Percentiles rank a stretch among this genome's conserved stretches.
Evolutionary conservation across 345 rosid species (phyloP).

Genomic region (Theobroma cacao): DNA sequence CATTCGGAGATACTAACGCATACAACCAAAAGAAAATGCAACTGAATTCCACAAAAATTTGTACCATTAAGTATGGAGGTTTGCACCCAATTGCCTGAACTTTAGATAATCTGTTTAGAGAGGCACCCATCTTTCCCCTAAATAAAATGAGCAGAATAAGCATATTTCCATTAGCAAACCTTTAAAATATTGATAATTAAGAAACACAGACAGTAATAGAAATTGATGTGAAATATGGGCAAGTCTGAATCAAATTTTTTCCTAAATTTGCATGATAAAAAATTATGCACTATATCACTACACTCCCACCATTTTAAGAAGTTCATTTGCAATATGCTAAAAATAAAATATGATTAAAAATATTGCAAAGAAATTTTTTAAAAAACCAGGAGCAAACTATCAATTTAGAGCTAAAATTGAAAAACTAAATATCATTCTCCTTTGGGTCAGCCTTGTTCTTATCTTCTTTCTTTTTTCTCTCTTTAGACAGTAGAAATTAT

Average conservation of each 20-base stretch:
- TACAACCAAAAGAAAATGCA: neutral
- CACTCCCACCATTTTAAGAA: neutral
- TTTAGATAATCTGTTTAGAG: conserved; percentile 55
- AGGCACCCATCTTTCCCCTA: conserved; percentile 86
- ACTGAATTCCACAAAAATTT: neutral
- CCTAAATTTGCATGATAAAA: neutral
- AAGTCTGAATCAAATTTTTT: neutral
- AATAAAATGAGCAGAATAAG: conserved; percentile 9
- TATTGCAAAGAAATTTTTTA: neutral
- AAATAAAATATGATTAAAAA: neutral
- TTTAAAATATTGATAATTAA: neutral
- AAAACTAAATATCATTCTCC: neutral
- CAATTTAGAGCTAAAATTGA: neutral
- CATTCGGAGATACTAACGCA: neutral
- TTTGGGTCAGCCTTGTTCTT: neutral
- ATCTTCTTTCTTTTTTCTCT: neutral
- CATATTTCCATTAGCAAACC: conserved; percentile 8
- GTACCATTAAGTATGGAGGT: conserved; percentile 75
- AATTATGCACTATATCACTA: neutral
- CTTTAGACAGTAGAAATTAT: neutral
- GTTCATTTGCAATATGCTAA: neutral
- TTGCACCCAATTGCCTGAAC: conserved; percentile 46
- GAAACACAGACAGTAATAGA: neutral
- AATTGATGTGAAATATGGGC: neutral
- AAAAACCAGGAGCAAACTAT: neutral